Evolutionary conservation across 164 flowering plant genomes (phyloP).

Genomic region (Euptelea pleiosperma): DNA sequence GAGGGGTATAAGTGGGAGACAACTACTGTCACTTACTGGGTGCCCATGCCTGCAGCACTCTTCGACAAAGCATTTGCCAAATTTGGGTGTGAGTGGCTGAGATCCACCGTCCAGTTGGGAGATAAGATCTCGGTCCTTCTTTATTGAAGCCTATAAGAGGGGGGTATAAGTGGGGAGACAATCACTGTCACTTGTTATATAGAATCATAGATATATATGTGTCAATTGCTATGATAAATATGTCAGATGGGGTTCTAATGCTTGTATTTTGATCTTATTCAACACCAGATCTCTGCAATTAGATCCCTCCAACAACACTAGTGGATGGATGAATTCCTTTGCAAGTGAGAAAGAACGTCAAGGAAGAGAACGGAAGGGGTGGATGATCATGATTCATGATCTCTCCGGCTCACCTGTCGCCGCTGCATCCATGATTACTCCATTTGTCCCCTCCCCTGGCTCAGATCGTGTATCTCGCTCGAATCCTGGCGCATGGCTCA

Average conservation of each 20-base stretch:
- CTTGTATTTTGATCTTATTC: background rate
- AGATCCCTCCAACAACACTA: constrained; percentile 39
- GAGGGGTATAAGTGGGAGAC: too few species aligned
- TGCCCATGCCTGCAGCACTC: too few species aligned
- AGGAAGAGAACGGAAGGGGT: constrained; percentile 80
- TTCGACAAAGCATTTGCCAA: too few species aligned
- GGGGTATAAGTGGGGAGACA: too few species aligned
- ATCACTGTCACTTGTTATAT: too few species aligned
- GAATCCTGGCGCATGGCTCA: constrained; percentile 96
- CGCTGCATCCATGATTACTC: constrained; percentile 93
- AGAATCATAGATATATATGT: too few species aligned
- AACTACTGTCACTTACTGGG: too few species aligned
- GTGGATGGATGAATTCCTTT: constrained; percentile 54
- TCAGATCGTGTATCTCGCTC: constrained; percentile 79
- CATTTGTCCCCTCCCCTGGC: constrained; percentile 90
- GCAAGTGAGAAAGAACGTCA: constrained; percentile 44
- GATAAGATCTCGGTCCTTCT: too few species aligned
- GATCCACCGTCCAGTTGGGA: too few species aligned
- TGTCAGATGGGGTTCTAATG: constrained; percentile 1
- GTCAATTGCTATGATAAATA: too few species aligned
- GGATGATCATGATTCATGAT: constrained; percentile 87
- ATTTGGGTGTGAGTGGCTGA: too few species aligned
- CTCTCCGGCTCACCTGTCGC: constrained; percentile 95
- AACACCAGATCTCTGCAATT: constrained; percentile 59
- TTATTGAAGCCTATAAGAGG: too few species aligned